Conservation (phyloP, 1,284 basidiomycete genomes). For the Ustilago trichophora region DNA sequence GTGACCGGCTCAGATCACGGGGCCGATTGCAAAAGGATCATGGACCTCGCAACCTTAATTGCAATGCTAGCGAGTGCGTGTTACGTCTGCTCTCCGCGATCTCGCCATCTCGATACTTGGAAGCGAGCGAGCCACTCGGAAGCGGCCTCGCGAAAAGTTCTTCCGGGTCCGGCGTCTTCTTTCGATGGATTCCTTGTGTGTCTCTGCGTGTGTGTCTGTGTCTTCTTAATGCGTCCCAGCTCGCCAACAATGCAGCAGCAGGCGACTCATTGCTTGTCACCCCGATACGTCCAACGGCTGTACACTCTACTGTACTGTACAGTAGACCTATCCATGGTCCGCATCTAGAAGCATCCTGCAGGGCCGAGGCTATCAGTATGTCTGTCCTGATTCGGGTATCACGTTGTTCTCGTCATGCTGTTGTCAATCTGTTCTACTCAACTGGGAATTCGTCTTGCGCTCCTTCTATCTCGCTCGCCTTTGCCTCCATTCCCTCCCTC, state of each 20-base stretch:
- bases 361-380: not conserved
- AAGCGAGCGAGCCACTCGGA: conserved; percentile 7
- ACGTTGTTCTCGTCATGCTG: not conserved
- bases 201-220: no score
- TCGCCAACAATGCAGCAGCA: no score
- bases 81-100: conserved; percentile 10
- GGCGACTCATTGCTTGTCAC: no score
- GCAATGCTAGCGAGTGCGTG: not conserved
- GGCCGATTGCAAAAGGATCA: no score
- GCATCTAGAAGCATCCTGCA: conserved; percentile 5
- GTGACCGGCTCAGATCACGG: not conserved
- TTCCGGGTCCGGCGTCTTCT: not conserved
- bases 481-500: not conserved
- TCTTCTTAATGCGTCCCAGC: no score
- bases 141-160: conserved; percentile 8
- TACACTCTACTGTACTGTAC: no score
- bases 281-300: not conserved
- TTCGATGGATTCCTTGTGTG: no score
- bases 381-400: conserved; percentile 1
- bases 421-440: not conserved
- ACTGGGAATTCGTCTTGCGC: conserved; percentile 1
- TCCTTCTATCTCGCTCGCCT: conserved; percentile 19
- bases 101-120: not conserved
- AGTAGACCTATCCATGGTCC: not conserved
- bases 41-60: conserved; percentile 7